Conservation (phyloP, 306 rosid genomes). For the Pyrus pyrifolia region DNA sequence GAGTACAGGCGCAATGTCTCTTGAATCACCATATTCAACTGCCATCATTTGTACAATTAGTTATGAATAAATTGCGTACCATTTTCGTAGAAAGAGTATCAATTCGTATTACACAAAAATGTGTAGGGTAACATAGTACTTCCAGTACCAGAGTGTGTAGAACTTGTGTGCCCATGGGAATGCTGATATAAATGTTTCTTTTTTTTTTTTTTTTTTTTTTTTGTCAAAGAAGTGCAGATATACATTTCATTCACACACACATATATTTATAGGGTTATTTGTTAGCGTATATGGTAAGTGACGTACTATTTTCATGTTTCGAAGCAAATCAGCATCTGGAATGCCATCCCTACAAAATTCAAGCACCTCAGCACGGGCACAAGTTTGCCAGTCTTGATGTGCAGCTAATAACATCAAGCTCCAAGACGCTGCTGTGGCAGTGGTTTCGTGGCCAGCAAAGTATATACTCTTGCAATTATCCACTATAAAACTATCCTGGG, state of each 20-base stretch:
- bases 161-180: background rate
- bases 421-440: constrained; percentile 16
- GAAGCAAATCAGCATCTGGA: constrained; percentile 7
- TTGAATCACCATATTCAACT: constrained; percentile 64
- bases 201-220: too few relatives aligned
- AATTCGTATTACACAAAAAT: background rate
- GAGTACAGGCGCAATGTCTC: constrained; percentile 56
- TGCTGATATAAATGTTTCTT: too few relatives aligned
- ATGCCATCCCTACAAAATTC: background rate
- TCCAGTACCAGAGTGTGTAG: background rate
- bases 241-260: too few relatives aligned
- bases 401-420: constrained; percentile 20
- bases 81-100: background rate
- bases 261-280: too few relatives aligned
- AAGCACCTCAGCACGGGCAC: constrained; percentile 11
- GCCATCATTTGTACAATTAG: background rate
- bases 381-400: constrained; percentile 24
- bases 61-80: background rate
- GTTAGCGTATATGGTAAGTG: background rate
- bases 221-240: too few relatives aligned
- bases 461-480: constrained; percentile 28
- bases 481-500: constrained; percentile 32
- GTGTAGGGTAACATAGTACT: background rate
- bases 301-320: constrained; percentile 12
- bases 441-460: constrained; percentile 25